Conservation (phyloP, 2,329 filamentous ascomycete species). For the Triangularia setosa region DNA sequence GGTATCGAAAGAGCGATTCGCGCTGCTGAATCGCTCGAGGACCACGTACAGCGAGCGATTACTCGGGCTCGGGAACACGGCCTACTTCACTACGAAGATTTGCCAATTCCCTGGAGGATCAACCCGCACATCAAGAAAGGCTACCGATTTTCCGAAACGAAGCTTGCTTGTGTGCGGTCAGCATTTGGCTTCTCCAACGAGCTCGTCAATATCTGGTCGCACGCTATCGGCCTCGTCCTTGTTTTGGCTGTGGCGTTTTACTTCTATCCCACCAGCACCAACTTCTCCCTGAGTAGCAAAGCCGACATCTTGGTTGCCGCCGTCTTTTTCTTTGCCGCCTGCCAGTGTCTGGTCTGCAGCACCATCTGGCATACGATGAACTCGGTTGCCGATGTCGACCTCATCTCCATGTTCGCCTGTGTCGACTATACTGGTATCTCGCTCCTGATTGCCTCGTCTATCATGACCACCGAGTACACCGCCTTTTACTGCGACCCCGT, state of each 20-base stretch:
- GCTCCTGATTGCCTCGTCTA: slow-evolving; percentile 87
- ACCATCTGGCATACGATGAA: slow-evolving; percentile 99
- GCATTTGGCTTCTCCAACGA: slow-evolving; percentile 87
- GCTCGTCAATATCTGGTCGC: slow-evolving; percentile 96
- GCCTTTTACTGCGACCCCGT: slow-evolving; percentile 96
- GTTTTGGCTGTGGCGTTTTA: slow-evolving; percentile 89
- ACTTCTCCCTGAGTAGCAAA: slow-evolving; percentile 82
- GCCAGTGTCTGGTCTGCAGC: slow-evolving; percentile 91
- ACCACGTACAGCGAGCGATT: slow-evolving; percentile 78
- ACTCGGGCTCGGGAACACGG: slow-evolving; percentile 71
- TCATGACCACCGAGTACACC: slow-evolving; percentile 97
- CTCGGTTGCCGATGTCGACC: slow-evolving; percentile 81
- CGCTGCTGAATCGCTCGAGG: slow-evolving; percentile 76
- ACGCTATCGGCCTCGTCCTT: slow-evolving; percentile 81
- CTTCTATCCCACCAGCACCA: slow-evolving; percentile 84
- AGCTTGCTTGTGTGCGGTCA: slow-evolving; percentile 81
- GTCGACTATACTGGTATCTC: slow-evolving; percentile 98
- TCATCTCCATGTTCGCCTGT: slow-evolving; percentile 93
- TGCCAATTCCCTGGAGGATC: slow-evolving; percentile 87
- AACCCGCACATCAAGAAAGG: slow-evolving; percentile 90
- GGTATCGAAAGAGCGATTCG: slow-evolving; percentile 77
- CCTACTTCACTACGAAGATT: slow-evolving; percentile 81
- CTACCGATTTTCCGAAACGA: slow-evolving; percentile 91
- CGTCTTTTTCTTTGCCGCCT: slow-evolving; percentile 93
- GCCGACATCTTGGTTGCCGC: slow-evolving; percentile 87